These are phyloP conservation scores for Aquilaria yunnanensis DNA, from an alignment of 345 rosid species.

Conservation along the genomic window DNA sequence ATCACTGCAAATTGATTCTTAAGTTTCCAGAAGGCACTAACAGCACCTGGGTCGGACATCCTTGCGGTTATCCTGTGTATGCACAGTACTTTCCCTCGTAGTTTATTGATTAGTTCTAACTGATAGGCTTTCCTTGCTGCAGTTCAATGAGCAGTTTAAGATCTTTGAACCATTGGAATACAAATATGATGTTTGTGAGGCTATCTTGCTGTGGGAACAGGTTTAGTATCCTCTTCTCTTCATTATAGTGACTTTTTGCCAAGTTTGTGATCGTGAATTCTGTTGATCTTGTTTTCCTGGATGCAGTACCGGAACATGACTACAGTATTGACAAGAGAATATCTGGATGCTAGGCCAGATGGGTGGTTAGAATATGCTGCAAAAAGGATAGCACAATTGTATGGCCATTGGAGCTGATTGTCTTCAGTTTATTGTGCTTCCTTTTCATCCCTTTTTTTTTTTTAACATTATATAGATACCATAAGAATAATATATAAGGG, in stretches of 20 bases:
- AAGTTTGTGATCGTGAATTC: neutral
- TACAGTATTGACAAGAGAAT: slow-evolving; percentile 89
- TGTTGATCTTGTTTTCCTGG: slow-evolving; percentile 22
- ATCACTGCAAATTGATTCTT: slow-evolving; percentile 76
- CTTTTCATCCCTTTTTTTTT: neutral
- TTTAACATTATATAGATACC: neutral
- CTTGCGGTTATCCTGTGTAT: slow-evolving; percentile 6
- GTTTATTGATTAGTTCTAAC: slow-evolving; percentile 6
- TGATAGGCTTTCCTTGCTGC: slow-evolving; percentile 19
- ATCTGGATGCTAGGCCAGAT: slow-evolving; percentile 82
- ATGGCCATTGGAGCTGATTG: slow-evolving; percentile 18
- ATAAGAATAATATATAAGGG: neutral
- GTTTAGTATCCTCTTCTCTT: slow-evolving; percentile 30
- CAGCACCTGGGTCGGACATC: slow-evolving; percentile 78
- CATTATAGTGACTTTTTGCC: slow-evolving; percentile 5
- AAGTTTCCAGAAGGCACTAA: slow-evolving; percentile 93
- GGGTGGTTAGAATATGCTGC: slow-evolving; percentile 98
- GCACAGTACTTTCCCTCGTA: neutral
- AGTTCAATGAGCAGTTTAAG: slow-evolving; percentile 90
- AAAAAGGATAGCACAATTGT: slow-evolving; percentile 88
- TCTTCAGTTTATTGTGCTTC: slow-evolving; percentile 3
- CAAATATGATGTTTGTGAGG: slow-evolving; percentile 79
- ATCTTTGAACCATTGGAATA: slow-evolving; percentile 85
- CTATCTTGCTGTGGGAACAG: slow-evolving; percentile 95
- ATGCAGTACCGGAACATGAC: slow-evolving; percentile 97